A percentile compares a stretch with the other conserved stretches of the same genome.
phyloP scores from a whole-genome alignment of 2,329 filamentous ascomycete species.

The Cladophialophora exuberans region DNA sequence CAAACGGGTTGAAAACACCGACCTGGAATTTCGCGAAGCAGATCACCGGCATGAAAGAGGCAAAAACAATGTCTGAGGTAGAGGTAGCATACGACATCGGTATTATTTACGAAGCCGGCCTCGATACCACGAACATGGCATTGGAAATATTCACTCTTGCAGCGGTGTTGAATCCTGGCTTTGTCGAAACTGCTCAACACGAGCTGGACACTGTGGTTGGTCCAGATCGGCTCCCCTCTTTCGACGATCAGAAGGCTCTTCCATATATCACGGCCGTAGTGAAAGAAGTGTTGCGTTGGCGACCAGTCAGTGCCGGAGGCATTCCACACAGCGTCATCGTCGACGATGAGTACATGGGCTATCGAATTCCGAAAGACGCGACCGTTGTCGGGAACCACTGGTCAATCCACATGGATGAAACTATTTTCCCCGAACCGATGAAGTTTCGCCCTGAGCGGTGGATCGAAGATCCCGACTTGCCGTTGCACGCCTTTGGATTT shows the following conservation, averaged over 20 bases:
- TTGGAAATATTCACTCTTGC: constrained; percentile 38
- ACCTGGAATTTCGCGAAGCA: constrained; percentile 35
- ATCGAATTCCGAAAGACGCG: constrained; percentile 53
- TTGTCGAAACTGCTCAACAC: constrained; percentile 29
- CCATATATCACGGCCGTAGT: constrained; percentile 39
- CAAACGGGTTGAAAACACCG: constrained; percentile 9
- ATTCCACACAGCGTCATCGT: constrained; percentile 43
- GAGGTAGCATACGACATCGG: constrained; percentile 51
- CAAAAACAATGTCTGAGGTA: constrained; percentile 45
- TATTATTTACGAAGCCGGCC: constrained; percentile 39
- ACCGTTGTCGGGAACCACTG: constrained; percentile 50
- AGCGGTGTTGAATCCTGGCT: constrained; percentile 33
- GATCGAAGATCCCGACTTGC: constrained; percentile 3
- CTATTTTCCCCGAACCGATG: constrained; percentile 45
- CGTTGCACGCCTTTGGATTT: constrained; percentile 56
- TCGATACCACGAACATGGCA: constrained; percentile 37
- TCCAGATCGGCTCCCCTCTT: constrained; percentile 36
- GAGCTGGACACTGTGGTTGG: constrained; percentile 42
- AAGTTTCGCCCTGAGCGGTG: constrained; percentile 41
- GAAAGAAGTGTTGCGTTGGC: constrained; percentile 41
- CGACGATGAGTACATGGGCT: constrained; percentile 55
- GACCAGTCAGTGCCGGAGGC: constrained; percentile 44
- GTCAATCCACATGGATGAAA: constrained; percentile 48
- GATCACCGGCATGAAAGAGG: constrained; percentile 37
- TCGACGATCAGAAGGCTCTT: constrained; percentile 39